These are phyloP conservation scores for Aspergillus felis DNA, from an alignment of 2,329 filamentous ascomycete genomes.

Conservation along the genomic window DNA sequence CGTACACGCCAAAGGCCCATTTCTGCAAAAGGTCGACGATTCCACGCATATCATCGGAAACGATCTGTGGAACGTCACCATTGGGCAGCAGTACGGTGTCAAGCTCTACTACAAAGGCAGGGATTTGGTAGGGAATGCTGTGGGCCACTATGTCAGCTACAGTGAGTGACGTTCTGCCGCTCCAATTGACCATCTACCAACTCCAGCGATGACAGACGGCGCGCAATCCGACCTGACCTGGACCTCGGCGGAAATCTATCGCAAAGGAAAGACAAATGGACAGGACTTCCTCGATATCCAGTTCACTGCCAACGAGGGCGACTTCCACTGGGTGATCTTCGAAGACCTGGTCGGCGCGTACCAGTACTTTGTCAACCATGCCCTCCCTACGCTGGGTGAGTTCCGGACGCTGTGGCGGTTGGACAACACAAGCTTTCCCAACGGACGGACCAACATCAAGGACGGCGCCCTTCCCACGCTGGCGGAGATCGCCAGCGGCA, in stretches of 20 bases:
- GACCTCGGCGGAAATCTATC: conserved; percentile 44
- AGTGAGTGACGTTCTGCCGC: conserved; percentile 24
- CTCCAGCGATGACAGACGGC: conserved; percentile 35
- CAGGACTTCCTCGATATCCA: conserved; percentile 46
- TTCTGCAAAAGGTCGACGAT: conserved; percentile 12
- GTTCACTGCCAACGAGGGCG: conserved; percentile 46
- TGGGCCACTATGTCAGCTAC: conserved; percentile 45
- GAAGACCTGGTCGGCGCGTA: conserved; percentile 50
- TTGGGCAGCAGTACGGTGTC: conserved; percentile 35
- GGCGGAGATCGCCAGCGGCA: conserved; percentile 40
- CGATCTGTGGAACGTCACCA: conserved; percentile 41
- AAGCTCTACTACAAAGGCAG: conserved; percentile 41
- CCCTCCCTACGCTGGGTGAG: conserved; percentile 47
- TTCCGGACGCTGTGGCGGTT: conserved; percentile 51
- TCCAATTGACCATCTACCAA: not conserved
- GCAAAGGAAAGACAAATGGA: conserved; percentile 26
- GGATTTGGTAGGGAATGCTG: conserved; percentile 41
- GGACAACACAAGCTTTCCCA: conserved; percentile 47
- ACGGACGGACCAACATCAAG: conserved; percentile 44
- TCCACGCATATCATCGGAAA: conserved; percentile 30
- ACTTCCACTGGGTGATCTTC: conserved; percentile 53
- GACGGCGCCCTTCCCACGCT: conserved; percentile 46
- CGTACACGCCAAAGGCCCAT: conserved; percentile 3
- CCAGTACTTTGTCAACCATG: conserved; percentile 53
- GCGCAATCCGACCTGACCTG: conserved; percentile 46